Evolutionary conservation across 176 grass and related monocot species (phyloP), one percentile per base, ranked within the genome.

Genomic region (Panicum miliaceum): DNA sequence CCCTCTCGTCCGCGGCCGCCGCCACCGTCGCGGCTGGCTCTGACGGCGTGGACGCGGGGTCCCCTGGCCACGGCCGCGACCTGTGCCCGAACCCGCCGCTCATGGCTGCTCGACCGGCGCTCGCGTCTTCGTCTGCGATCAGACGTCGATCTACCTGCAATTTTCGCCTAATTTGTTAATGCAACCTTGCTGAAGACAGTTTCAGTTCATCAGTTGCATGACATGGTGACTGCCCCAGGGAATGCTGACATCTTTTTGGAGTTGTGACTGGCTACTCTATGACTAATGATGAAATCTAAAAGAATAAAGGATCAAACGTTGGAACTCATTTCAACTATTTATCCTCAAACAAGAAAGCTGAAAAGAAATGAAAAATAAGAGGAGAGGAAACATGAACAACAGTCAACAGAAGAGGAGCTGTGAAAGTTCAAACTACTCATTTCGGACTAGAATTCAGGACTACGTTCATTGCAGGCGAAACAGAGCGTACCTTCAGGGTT

Each of bases 41-140:
- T 23, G 85, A 82, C 62, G 90, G 40, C 43, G 88, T 52, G 32
- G 82, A 8, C 10, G 86, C 62, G 1, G 93, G 60, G 59, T 91
- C 91, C 65, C 86, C 75, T 4, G 76, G 87, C 96, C 93, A 98
- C 73, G 87, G 61, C 72, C 78, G 82, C 52, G 78, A 82, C 75
- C 88, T 91, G 56, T 90, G 91, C 61, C 89, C 89, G 42, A 88
- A 79, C 70, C 75, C 86, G 79, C 75, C 86, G 79, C 85, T 87
- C 97, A 99, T 98, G 60, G 53, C 62, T 46, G 52, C 11, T 3
- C 4, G 75, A 20, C 9, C 38, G n/a, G 77, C 6, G 18, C 6
- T 4, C 37, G 8, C 72, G 73, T 25, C 56, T 56, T 38, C 37
- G 37, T 81, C 16, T 27, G 27, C 61, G 52, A 43, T 7, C 70